Percentiles rank a stretch among this genome's conserved stretches.
Evolutionary conservation across 306 rosid species (phyloP).

Genomic region (Leucaena leucocephala): DNA sequence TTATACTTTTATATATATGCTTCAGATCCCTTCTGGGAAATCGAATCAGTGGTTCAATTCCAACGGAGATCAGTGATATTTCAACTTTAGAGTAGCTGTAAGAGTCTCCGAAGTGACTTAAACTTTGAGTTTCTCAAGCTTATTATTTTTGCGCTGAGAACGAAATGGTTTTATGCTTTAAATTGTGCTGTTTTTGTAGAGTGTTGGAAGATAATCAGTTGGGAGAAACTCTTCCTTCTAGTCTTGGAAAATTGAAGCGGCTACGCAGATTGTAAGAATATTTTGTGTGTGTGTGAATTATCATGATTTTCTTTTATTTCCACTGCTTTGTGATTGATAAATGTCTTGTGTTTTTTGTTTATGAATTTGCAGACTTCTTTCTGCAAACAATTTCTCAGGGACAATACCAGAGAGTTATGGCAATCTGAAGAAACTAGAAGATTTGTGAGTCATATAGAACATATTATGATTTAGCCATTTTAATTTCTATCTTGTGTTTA

Average conservation of each 20-base stretch:
- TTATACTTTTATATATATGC: neutral
- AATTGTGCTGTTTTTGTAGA: slow-evolving; percentile 37
- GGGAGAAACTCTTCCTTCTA: slow-evolving; percentile 41
- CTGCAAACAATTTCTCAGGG: slow-evolving; percentile 71
- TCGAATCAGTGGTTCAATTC: slow-evolving; percentile 50
- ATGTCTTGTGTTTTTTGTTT: neutral
- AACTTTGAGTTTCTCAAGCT: neutral
- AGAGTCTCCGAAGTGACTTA: slow-evolving; percentile 15
- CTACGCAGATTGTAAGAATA: slow-evolving; percentile 56
- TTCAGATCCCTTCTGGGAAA: slow-evolving; percentile 56
- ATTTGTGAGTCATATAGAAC: slow-evolving; percentile 57
- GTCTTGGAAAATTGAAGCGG: slow-evolving; percentile 37
- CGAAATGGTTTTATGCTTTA: neutral
- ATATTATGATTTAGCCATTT: neutral
- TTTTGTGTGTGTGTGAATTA: neutral
- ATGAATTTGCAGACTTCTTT: slow-evolving; percentile 53
- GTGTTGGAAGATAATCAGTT: slow-evolving; percentile 58
- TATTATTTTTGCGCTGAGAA: no score
- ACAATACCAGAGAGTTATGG: slow-evolving; percentile 60
- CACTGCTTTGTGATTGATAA: no score
- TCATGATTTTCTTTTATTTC: neutral
- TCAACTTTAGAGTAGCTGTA: slow-evolving; percentile 51
- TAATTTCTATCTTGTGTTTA: neutral
- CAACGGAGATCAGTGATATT: slow-evolving; percentile 49
- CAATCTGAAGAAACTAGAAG: slow-evolving; percentile 55